Conservation (phyloP, 2,329 filamentous ascomycete species). For the Ophiosphaerella herpotricha region DNA sequence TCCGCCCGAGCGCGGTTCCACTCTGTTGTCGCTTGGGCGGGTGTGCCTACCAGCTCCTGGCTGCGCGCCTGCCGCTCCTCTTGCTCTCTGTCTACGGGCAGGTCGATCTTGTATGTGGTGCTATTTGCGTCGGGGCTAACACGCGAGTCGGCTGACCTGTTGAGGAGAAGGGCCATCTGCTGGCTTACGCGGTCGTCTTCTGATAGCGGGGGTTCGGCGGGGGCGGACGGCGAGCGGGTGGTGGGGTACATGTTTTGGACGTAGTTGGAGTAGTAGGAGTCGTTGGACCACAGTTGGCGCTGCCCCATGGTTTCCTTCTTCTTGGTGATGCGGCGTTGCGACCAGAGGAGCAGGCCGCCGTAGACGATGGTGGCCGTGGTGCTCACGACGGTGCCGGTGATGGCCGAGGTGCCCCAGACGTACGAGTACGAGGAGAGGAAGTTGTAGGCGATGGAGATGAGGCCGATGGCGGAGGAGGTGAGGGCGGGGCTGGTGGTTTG, state of each 20-base stretch:
- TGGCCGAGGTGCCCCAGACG: constrained; percentile 50
- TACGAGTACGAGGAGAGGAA: constrained; percentile 50
- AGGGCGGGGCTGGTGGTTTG: constrained; percentile 43
- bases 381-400: constrained; percentile 50
- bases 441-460: constrained; percentile 55
- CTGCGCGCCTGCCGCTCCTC: constrained; percentile 28
- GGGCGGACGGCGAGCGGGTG: constrained; percentile 29
- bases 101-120: constrained; percentile 51
- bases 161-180: constrained; percentile 56
- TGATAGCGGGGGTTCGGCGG: constrained; percentile 36
- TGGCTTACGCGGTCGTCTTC: constrained; percentile 57
- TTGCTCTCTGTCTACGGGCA: constrained; percentile 42
- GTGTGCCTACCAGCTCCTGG: constrained; percentile 40
- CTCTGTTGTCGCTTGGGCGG: constrained; percentile 23
- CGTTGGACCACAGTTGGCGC: constrained; percentile 42
- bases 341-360: constrained; percentile 48
- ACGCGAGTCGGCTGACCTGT: constrained; percentile 37
- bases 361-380: constrained; percentile 49
- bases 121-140: constrained; percentile 40
- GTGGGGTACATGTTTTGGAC: constrained; percentile 54
- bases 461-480: constrained; percentile 51
- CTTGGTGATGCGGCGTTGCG: constrained; percentile 48
- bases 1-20: constrained; percentile 28
- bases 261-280: constrained; percentile 51
- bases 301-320: constrained; percentile 24